Conservation (phyloP, 2,329 filamentous ascomycete genomes). For the Nemania abortiva region DNA sequence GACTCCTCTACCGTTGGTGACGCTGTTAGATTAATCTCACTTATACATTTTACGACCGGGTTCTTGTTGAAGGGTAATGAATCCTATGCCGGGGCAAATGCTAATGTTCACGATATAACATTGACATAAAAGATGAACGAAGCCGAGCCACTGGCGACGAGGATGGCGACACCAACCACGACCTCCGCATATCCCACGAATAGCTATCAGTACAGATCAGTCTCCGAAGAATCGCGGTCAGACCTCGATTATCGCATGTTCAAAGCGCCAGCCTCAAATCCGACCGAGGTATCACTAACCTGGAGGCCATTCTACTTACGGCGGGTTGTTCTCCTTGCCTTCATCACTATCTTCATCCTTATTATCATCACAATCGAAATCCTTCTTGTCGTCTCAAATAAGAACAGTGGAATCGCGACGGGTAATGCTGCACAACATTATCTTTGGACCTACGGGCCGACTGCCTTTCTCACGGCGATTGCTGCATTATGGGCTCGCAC, state of each 20-base stretch:
- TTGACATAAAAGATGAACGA: background rate
- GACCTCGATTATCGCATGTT: background rate
- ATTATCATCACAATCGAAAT: background rate
- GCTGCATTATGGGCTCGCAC: slow-evolving; percentile 17
- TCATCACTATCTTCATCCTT: slow-evolving; percentile 3
- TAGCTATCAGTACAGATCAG: background rate
- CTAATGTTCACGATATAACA: background rate
- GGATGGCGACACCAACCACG: background rate
- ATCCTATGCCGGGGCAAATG: no score
- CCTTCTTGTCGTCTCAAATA: slow-evolving; percentile 7
- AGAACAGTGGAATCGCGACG: slow-evolving; percentile 1
- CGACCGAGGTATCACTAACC: background rate
- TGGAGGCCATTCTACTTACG: slow-evolving; percentile 18
- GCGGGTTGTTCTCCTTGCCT: slow-evolving; percentile 6
- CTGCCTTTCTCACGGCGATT: slow-evolving; percentile 8
- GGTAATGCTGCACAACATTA: background rate
- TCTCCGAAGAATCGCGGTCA: background rate
- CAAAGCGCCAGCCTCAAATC: background rate
- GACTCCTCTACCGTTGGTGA: no score
- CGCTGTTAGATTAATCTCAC: no score
- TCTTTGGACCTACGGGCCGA: slow-evolving; percentile 28
- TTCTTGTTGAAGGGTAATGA: background rate
- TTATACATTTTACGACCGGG: no score
- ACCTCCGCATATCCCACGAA: background rate
- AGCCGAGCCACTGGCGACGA: background rate